Conservation (phyloP, 2,329 filamentous ascomycete genomes). For the Apiospora hydei region DNA sequence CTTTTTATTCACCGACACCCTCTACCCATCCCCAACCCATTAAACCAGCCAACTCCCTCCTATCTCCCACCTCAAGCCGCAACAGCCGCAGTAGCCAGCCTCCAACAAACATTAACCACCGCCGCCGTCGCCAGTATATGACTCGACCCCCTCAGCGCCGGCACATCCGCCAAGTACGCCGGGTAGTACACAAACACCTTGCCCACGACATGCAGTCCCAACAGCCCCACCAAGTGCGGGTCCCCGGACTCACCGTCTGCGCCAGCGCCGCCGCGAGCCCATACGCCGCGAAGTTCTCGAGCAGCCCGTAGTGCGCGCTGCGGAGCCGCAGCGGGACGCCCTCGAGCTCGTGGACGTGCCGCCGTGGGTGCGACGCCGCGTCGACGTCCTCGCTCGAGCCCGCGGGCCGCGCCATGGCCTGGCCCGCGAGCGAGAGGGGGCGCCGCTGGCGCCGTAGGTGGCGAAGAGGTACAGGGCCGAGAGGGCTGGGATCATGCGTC, state of each 20-base stretch:
- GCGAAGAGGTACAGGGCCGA: background rate
- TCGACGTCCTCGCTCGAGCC: background rate
- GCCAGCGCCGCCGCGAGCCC: background rate
- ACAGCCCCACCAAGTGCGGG: background rate
- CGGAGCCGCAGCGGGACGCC: background rate
- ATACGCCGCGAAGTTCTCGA: background rate
- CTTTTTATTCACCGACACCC: background rate
- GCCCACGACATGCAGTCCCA: background rate
- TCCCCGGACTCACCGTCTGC: background rate
- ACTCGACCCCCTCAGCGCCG: background rate
- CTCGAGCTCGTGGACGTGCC: background rate
- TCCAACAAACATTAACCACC: background rate
- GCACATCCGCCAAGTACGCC: background rate
- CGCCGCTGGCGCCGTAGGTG: background rate
- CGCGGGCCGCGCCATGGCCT: background rate
- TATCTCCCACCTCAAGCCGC: background rate
- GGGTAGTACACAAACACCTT: constrained; percentile 13
- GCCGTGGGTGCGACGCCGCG: background rate
- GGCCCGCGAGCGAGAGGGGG: background rate
- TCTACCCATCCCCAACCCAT: background rate
- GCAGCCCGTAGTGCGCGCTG: background rate
- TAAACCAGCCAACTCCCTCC: background rate
- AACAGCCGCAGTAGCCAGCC: background rate
- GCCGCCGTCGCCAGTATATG: background rate
- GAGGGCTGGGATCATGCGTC: background rate